Evolutionary conservation across 306 rosid species (phyloP), one percentile per base, ranked within the genome.

Genomic region (Sechiopsis laciniata): DNA sequence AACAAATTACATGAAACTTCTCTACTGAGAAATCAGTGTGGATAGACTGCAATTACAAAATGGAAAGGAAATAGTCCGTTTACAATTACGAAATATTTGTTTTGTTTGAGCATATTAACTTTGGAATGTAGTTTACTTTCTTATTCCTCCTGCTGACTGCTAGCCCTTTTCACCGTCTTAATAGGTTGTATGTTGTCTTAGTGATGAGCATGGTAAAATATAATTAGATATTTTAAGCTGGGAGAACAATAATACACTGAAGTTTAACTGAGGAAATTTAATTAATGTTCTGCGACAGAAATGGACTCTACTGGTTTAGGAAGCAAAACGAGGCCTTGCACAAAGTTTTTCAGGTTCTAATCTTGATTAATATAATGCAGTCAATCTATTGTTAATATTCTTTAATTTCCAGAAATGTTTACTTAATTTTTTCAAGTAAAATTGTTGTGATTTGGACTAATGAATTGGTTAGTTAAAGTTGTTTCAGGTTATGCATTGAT

Each of bases 301-400:
- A 74, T 54, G 95, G 95, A 89, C 84, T 84, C 87, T 83, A 72
- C 88, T 89, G 95, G 96, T 89, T 81, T 88, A 88, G 97, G 95
- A 89, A 92, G 96, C 97, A 89, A 92, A 89, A 85, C 85, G 87
- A 92, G 87, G 95, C 97, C 97, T 78, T 92, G 97, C 96, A 89
- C 96, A 88, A 92, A 92, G 97, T 92, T 92, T 92, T 92, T 92
- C 96, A 92, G 97, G 97, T 92, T 87, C 95, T 79, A 92, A 89
- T 92, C 97, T 88, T 86, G 89, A 73, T 83, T 32, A 82, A 79
- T 83, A 69, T 55, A 82, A 86, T 90, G 77, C 83, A 81, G 81
- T 83, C 78, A 63, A 16, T 81, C 54, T 79, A 66, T 77, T 77
- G 72, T 75, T 67, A 85, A 84, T 81, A 77, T 80, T 48, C 32